A percentile compares a stretch with the other conserved stretches of the same genome.
Conservation (phyloP, 768 basidiomycete genomes). For the Mycena rebaudengoi region DNA sequence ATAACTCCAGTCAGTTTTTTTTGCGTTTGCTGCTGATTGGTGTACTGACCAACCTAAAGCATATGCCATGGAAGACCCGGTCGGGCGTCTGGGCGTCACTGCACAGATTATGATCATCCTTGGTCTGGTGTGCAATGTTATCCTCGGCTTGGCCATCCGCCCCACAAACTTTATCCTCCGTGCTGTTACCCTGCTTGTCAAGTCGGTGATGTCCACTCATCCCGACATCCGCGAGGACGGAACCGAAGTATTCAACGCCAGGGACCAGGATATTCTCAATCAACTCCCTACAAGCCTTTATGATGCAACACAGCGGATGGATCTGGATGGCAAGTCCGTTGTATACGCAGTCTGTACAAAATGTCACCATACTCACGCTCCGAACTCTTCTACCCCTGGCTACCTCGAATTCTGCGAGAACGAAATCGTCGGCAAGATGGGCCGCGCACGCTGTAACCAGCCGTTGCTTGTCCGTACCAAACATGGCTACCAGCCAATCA, state of each 20-base stretch:
- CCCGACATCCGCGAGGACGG: not conserved
- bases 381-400: not conserved
- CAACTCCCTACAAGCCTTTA: not conserved
- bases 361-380: not conserved
- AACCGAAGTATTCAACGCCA: not conserved
- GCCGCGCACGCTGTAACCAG: not conserved
- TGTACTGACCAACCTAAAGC: no score
- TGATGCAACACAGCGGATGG: not conserved
- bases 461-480: not conserved
- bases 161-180: not conserved
- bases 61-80: not conserved
- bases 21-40: no score
- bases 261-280: not conserved
- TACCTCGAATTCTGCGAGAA: not conserved
- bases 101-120: slow-evolving; percentile 13
- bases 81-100: not conserved
- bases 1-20: no score
- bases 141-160: not conserved
- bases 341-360: not conserved
- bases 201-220: slow-evolving; percentile 4
- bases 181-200: not conserved
- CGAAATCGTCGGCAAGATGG: not conserved
- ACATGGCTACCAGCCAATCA: slow-evolving; percentile 6
- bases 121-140: slow-evolving; percentile 15
- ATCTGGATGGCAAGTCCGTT: not conserved